These are phyloP conservation scores for Phytopythium vexans DNA, from an alignment of 352 stramenopile species.

Conservation along the genomic window DNA sequence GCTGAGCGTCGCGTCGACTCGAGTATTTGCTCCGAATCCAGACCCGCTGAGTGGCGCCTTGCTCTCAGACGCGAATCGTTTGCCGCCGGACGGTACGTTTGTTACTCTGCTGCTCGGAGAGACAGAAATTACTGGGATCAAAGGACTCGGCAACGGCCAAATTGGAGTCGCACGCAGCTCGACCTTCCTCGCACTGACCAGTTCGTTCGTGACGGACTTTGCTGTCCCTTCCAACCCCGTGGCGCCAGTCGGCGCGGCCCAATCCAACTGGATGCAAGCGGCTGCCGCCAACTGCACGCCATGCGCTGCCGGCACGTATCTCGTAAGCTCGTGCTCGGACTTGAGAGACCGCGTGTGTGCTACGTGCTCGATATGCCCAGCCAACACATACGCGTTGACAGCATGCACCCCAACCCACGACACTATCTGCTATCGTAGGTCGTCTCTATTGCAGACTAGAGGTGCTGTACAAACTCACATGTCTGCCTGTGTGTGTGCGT, in stretches of 20 bases:
- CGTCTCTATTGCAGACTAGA: background rate
- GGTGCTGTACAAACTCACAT: background rate
- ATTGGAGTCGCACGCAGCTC: slow-evolving; percentile 39
- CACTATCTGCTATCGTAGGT: slow-evolving; percentile 70
- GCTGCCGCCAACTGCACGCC: slow-evolving; percentile 46
- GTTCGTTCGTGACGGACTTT: slow-evolving; percentile 45
- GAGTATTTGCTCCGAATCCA: slow-evolving; percentile 43
- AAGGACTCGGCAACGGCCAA: slow-evolving; percentile 33
- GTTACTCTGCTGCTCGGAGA: slow-evolving; percentile 49
- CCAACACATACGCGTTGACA: slow-evolving; percentile 49
- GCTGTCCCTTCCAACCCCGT: slow-evolving; percentile 34
- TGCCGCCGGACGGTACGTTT: slow-evolving; percentile 60
- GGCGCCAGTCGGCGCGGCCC: slow-evolving; percentile 9
- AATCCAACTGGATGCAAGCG: slow-evolving; percentile 26
- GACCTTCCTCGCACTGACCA: slow-evolving; percentile 48
- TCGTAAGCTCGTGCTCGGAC: slow-evolving; percentile 60
- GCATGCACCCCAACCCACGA: slow-evolving; percentile 50
- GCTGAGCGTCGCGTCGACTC: slow-evolving; percentile 33
- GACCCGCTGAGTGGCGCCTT: slow-evolving; percentile 46
- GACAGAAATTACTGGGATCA: slow-evolving; percentile 33
- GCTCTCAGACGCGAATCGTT: slow-evolving; percentile 34
- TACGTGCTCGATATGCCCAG: slow-evolving; percentile 53
- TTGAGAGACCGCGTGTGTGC: slow-evolving; percentile 48
- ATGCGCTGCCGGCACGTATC: slow-evolving; percentile 40
- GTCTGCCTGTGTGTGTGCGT: background rate